phyloP scores from a whole-genome alignment of 768 basidiomycete genomes.

The Lentinula aciculospora region DNA sequence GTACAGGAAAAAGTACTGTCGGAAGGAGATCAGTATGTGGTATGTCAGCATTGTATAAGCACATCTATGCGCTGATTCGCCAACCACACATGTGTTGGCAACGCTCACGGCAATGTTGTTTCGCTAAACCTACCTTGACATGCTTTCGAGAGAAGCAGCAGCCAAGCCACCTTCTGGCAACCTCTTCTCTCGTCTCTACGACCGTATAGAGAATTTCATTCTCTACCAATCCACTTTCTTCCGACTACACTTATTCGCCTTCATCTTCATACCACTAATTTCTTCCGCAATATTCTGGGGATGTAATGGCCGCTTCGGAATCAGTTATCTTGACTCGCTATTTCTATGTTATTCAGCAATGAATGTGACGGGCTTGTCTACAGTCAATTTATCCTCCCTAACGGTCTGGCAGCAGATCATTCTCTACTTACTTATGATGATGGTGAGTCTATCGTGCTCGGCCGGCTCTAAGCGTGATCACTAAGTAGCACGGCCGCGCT shows the following conservation, averaged over 20 bases:
- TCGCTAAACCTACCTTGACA: background rate
- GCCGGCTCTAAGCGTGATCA: too few relatives aligned
- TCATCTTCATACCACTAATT: conserved; percentile 54
- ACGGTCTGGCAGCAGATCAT: conserved; percentile 46
- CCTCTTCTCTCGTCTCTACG: background rate
- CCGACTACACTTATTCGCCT: conserved; percentile 42
- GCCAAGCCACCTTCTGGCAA: background rate
- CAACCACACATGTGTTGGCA: background rate
- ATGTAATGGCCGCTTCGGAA: conserved; percentile 46
- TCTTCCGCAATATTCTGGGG: conserved; percentile 62
- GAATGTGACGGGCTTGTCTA: conserved; percentile 43
- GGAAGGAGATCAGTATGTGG: too few relatives aligned
- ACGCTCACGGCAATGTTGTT: background rate
- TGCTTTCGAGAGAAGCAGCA: background rate
- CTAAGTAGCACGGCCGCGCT: too few relatives aligned
- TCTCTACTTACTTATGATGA: conserved; percentile 47
- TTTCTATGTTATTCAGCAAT: conserved; percentile 60
- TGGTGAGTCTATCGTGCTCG: conserved; percentile 24
- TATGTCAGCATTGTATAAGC: too few relatives aligned
- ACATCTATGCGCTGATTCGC: background rate
- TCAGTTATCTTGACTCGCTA: conserved; percentile 49
- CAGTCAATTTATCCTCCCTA: conserved; percentile 43
- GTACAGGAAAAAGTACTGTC: too few relatives aligned
- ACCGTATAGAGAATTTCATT: background rate
- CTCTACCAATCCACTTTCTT: conserved; percentile 42